Conservation (phyloP, 169 alveolate species). For the Ichthyophthirius multifiliis region DNA sequence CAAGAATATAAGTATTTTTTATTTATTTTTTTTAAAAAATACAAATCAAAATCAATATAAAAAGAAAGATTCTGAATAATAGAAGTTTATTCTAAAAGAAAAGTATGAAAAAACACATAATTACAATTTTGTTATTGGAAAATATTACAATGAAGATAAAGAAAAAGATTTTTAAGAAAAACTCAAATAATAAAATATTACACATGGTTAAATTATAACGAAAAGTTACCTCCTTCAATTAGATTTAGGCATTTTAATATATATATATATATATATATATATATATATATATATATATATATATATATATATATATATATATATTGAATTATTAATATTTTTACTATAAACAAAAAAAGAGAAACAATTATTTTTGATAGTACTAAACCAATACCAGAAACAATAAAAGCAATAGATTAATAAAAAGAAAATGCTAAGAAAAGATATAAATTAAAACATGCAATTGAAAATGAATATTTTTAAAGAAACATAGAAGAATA, state of each 20-base stretch:
- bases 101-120: constrained; percentile 31
- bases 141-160: constrained; percentile 24
- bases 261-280: too few relatives aligned
- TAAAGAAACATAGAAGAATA: constrained; percentile 20
- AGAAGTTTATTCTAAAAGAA: not conserved
- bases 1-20: not conserved
- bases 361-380: constrained; percentile 1
- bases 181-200: not conserved
- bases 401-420: constrained; percentile 2
- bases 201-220: constrained; percentile 8
- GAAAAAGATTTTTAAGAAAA: too few relatives aligned
- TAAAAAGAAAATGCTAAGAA: constrained; percentile 32
- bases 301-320: too few relatives aligned
- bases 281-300: too few relatives aligned
- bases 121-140: constrained; percentile 13
- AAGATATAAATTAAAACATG: constrained; percentile 35
- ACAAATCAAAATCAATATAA: not conserved
- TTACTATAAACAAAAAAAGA: not conserved
- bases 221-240: constrained; percentile 24
- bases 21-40: not conserved
- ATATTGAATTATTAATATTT: not conserved
- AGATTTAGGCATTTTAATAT: too few relatives aligned
- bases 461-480: constrained; percentile 32
- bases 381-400: constrained; percentile 6
- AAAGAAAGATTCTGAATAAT: not conserved